These are phyloP conservation scores for Lasiosphaeria ovina DNA, from an alignment of 495 filamentous ascomycete genomes.

Conservation along the genomic window DNA sequence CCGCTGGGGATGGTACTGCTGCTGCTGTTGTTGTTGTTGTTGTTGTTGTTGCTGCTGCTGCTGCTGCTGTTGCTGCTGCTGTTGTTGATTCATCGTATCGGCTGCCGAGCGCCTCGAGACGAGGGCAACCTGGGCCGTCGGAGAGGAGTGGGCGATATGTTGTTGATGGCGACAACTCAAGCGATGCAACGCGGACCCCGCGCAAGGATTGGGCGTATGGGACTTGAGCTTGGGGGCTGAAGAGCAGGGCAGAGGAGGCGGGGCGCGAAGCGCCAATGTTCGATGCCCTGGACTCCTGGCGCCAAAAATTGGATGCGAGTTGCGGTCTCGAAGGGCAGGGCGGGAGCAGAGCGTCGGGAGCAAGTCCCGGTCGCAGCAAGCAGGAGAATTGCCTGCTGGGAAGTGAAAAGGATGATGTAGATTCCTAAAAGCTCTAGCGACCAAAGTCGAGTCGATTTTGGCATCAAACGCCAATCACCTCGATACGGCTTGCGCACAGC, in stretches of 20 bases:
- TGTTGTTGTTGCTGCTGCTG: too few species aligned
- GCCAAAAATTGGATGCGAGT: too few species aligned
- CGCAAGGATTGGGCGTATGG: too few species aligned
- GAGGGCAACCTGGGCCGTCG: not conserved
- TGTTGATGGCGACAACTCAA: not conserved
- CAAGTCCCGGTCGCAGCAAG: slow-evolving; percentile 4
- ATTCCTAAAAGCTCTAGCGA: not conserved
- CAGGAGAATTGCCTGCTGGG: not conserved
- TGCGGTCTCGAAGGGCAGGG: too few species aligned
- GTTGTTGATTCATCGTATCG: slow-evolving; percentile 52
- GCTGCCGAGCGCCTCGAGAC: not conserved
- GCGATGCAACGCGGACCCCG: not conserved
- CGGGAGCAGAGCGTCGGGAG: too few species aligned
- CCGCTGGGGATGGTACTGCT: slow-evolving; percentile 44
- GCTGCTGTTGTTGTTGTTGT: not conserved
- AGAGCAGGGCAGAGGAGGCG: too few species aligned
- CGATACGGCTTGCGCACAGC: too few species aligned
- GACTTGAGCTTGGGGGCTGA: too few species aligned
- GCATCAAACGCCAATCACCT: not conserved
- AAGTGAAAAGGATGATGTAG: not conserved
- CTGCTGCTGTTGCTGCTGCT: slow-evolving; percentile 19
- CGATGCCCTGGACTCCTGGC: too few species aligned
- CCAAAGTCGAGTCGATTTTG: not conserved
- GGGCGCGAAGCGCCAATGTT: too few species aligned
- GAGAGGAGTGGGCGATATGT: not conserved